Base-by-base conservation (phyloP, 768 basidiomycete genomes). In the Dictyophora rubrovolvata region DNA sequence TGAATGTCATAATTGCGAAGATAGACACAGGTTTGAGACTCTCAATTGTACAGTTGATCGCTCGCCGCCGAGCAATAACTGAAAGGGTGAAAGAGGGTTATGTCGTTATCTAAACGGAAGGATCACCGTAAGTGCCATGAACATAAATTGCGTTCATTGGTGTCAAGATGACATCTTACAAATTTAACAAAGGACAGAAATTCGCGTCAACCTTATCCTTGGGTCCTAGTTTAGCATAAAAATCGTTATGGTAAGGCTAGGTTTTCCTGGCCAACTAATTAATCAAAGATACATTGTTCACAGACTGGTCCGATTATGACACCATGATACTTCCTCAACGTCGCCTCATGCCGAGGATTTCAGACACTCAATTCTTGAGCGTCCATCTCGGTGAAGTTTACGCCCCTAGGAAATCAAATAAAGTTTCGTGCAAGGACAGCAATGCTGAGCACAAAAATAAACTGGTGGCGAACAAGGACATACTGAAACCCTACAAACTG, bases 261-360 rank as follows among this genome's bases (percentile, higher is more conserved):
- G 82, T 80, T 68, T 81, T 83, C 82, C 84, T 80, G n/a, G 83
- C 82, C 59, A 79, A 72, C 82, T 84, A 65, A 35, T 28, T n/a
- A n/a, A n/a, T 34, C 14, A 36, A 21, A 37, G 37, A 50, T 57
- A 84, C 83, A 10, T n/a, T n/a, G n/a, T n/a, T 73, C 64, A 69
- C 84, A 85, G 60, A 82, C 62, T 48, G 75, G 76, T 63, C 75
- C 71, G 47, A 83, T 75, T 63, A 86, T 81, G 63, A 93, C 85
- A 68, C 82, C 87, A 71, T 99, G 95, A 73, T 85, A 84, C 66
- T 85, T 77, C 75, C 86, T 93, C 69, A 99, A 75, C 14, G 89
- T 93, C 10, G 63, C 76, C 21, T 85, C 86, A 69, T 99, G n/a
- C n/a, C n/a, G n/a, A 99, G 0, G 89, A 81, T 49, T 83, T 82